These are phyloP conservation scores for Blepharisma stoltei DNA, from an alignment of 73 alveolate genomes.

Conservation along the genomic window DNA sequence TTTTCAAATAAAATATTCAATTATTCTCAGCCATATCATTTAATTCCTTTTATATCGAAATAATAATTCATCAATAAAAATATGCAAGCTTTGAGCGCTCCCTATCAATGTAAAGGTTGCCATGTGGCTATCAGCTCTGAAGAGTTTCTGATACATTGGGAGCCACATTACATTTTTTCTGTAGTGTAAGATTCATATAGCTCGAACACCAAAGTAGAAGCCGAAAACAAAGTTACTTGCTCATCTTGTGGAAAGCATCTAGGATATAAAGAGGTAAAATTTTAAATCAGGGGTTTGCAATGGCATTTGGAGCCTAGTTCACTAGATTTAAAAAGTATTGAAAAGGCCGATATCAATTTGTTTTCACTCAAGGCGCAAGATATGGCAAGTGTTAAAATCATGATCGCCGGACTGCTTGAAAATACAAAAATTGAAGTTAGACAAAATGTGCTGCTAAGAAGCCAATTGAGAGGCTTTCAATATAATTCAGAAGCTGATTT, in stretches of 20 bases:
- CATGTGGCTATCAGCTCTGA: neutral
- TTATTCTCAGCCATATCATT: too few species aligned
- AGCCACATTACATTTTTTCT: neutral
- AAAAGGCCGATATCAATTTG: neutral
- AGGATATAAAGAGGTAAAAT: slow-evolving; percentile 15
- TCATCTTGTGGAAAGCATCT: neutral
- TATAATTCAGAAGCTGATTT: neutral
- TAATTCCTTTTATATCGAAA: too few species aligned
- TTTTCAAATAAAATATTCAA: too few species aligned
- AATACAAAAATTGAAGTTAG: neutral
- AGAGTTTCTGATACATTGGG: slow-evolving; percentile 12
- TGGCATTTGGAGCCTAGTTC: slow-evolving; percentile 22
- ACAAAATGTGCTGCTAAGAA: slow-evolving; percentile 3
- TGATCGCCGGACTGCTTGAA: neutral
- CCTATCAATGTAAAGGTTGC: slow-evolving; percentile 17
- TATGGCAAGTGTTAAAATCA: neutral
- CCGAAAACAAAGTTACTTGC: neutral
- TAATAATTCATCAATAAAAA: neutral
- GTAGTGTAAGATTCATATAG: slow-evolving; percentile 9
- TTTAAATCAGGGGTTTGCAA: slow-evolving; percentile 25
- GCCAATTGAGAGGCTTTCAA: neutral
- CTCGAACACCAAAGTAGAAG: neutral
- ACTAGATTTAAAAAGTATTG: neutral
- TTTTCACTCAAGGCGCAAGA: slow-evolving; percentile 20
- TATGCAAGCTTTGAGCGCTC: slow-evolving; percentile 9